Evolutionary conservation across 306 rosid species (phyloP).

Genomic region (Hippophae gyantsensis): DNA sequence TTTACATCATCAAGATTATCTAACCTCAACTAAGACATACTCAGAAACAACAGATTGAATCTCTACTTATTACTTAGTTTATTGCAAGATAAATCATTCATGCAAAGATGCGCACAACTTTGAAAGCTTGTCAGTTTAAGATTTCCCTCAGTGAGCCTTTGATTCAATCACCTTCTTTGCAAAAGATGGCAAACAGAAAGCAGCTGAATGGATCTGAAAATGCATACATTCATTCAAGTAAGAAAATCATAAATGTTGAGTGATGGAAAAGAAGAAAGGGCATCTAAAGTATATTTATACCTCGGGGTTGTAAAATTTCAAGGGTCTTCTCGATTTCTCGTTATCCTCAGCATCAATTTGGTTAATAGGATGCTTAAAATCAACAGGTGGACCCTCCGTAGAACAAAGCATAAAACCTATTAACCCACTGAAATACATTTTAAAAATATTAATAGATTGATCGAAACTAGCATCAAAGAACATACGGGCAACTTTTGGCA

Average conservation of each 20-base stretch:
- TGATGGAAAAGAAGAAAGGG: neutral
- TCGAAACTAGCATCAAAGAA: slow-evolving; percentile 12
- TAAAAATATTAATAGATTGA: slow-evolving; percentile 1
- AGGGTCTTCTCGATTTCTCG: slow-evolving; percentile 33
- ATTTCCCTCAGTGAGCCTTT: slow-evolving; percentile 34
- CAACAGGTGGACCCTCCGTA: slow-evolving; percentile 86
- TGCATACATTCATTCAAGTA: neutral
- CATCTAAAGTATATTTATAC: slow-evolving; percentile 25
- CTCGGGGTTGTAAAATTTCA: slow-evolving; percentile 91
- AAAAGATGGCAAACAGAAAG: slow-evolving; percentile 95
- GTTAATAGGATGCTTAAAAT: slow-evolving; percentile 90
- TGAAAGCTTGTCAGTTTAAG: slow-evolving; percentile 11
- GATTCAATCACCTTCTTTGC: slow-evolving; percentile 73
- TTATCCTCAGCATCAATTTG: slow-evolving; percentile 45
- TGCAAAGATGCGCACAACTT: slow-evolving; percentile 9
- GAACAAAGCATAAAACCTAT: slow-evolving; percentile 99
- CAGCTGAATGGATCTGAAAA: slow-evolving; percentile 78
- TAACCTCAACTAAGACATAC: slow-evolving; percentile 27
- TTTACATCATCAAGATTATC: neutral
- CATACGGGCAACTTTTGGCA: neutral
- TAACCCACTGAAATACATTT: slow-evolving; percentile 68
- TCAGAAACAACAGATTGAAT: slow-evolving; percentile 27
- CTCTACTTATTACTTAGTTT: slow-evolving; percentile 38
- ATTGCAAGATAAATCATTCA: slow-evolving; percentile 23
- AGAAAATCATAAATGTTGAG: neutral